phyloP scores from a whole-genome alignment of 1,139 yeast genomes.

The Zhuliangozyma parablackwelliae region DNA sequence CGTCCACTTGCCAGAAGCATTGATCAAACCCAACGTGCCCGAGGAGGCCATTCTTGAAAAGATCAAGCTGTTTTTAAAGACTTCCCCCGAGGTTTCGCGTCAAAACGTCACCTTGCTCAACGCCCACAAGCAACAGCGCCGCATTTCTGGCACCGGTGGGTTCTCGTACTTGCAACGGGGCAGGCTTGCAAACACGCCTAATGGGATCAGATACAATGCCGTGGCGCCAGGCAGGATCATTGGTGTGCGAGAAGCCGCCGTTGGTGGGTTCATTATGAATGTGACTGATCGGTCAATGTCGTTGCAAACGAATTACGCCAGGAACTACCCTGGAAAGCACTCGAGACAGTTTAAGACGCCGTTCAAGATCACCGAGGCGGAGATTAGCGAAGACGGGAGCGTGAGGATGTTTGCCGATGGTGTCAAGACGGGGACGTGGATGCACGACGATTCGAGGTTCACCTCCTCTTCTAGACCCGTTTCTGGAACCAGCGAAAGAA shows the following conservation, averaged over 20 bases:
- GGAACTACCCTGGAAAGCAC: constrained; percentile 40
- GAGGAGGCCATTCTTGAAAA: constrained; percentile 16
- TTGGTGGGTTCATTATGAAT: constrained; percentile 69
- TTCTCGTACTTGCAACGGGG: constrained; percentile 70
- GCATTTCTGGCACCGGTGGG: constrained; percentile 67
- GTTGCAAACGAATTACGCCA: constrained; percentile 39
- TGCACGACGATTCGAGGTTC: constrained; percentile 21
- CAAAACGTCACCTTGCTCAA: constrained; percentile 16
- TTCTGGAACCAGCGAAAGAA: constrained; percentile 32
- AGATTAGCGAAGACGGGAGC: constrained; percentile 32
- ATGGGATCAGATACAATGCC: constrained; percentile 58
- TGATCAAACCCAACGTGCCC: constrained; percentile 14
- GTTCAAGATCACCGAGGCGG: constrained; percentile 39
- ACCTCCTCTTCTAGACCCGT: constrained; percentile 25
- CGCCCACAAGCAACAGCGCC: constrained; percentile 11
- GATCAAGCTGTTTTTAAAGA: constrained; percentile 25
- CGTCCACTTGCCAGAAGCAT: constrained; percentile 30
- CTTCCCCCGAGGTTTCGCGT: constrained; percentile 16
- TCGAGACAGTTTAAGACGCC: constrained; percentile 44
- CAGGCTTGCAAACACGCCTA: constrained; percentile 67
- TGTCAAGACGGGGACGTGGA: constrained; percentile 40
- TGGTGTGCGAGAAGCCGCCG: constrained; percentile 52
- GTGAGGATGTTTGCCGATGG: constrained; percentile 40
- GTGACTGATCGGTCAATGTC: constrained; percentile 34
- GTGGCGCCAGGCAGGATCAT: constrained; percentile 71